phyloP scores from a whole-genome alignment of 257 asterid species.

The Osmanthus fragrans region DNA sequence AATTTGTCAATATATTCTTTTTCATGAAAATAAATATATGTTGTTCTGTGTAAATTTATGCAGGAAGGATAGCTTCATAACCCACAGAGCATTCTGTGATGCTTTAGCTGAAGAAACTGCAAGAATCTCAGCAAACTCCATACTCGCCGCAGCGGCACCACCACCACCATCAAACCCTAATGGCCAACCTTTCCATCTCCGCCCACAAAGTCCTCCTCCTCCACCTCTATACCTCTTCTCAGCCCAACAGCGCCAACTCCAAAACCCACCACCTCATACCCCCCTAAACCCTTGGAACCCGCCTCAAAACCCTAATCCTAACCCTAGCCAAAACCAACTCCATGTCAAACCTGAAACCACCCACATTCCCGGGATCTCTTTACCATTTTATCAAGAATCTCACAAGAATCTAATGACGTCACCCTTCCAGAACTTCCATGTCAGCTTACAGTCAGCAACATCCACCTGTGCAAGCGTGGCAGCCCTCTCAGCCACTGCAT shows the following conservation, averaged over 20 bases:
- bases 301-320: constrained; percentile 37
- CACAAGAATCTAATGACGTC: constrained; percentile 18
- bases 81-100: constrained; percentile 89
- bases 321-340: constrained; percentile 21
- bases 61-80: constrained; percentile 88
- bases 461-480: constrained; percentile 4
- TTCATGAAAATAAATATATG: neutral
- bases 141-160: constrained; percentile 18
- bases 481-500: constrained; percentile 68
- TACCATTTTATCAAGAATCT: constrained; percentile 41
- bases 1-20: too few relatives aligned
- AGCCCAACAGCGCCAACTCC: constrained; percentile 27
- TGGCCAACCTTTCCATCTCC: constrained; percentile 34
- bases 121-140: constrained; percentile 66
- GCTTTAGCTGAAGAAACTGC: constrained; percentile 90
- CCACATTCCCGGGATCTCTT: constrained; percentile 35
- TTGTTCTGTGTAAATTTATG: neutral
- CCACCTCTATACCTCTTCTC: constrained; percentile 24
- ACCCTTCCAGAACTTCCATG: constrained; percentile 25
- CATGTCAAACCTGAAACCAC: constrained; percentile 46
- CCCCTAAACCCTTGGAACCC: constrained; percentile 29
- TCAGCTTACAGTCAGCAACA: neutral
- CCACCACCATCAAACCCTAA: constrained; percentile 6
- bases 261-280: neutral
- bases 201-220: constrained; percentile 25